Percentiles rank a stretch among this genome's conserved stretches.
phyloP scores from a whole-genome alignment of 805 yeast species.

The Lachancea quebecensis region DNA sequence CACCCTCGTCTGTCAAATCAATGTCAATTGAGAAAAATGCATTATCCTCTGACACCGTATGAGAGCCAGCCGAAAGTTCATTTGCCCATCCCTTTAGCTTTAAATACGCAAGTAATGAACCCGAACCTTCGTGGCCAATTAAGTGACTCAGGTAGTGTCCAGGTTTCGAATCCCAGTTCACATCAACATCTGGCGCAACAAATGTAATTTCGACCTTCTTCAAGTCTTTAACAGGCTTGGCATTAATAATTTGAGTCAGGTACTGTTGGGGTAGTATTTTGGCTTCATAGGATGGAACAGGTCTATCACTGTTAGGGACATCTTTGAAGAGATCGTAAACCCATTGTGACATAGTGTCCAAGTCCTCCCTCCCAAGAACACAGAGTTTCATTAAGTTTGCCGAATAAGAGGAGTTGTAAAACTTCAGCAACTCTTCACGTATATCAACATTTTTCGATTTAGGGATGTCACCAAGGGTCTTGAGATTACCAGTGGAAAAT shows the following conservation, averaged over 20 bases:
- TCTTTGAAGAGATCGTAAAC: conserved; percentile 56
- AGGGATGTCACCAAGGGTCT: conserved; percentile 69
- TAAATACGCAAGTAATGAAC: conserved; percentile 67
- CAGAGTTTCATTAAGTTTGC: conserved; percentile 85
- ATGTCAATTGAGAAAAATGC: conserved; percentile 63
- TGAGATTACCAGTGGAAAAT: conserved; percentile 82
- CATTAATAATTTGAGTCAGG: conserved; percentile 48
- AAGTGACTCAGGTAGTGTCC: conserved; percentile 68
- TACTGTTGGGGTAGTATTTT: conserved; percentile 45
- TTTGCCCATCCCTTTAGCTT: conserved; percentile 76
- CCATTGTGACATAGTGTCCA: conserved; percentile 69
- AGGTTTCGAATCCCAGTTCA: conserved; percentile 63
- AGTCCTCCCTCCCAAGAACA: conserved; percentile 71
- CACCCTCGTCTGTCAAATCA: conserved; percentile 71
- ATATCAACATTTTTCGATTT: conserved; percentile 55
- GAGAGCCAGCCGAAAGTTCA: conserved; percentile 66
- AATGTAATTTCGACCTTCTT: conserved; percentile 63
- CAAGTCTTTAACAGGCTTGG: conserved; percentile 78
- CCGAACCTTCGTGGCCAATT: conserved; percentile 88
- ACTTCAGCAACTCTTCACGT: conserved; percentile 72
- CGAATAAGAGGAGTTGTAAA: conserved; percentile 66
- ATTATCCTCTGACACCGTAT: conserved; percentile 57
- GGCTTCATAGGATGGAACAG: conserved; percentile 36
- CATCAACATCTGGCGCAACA: conserved; percentile 69
- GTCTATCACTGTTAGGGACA: conserved; percentile 43